These are phyloP conservation scores for Mycena venus DNA, from an alignment of 768 basidiomycete species.

Conservation along the genomic window DNA sequence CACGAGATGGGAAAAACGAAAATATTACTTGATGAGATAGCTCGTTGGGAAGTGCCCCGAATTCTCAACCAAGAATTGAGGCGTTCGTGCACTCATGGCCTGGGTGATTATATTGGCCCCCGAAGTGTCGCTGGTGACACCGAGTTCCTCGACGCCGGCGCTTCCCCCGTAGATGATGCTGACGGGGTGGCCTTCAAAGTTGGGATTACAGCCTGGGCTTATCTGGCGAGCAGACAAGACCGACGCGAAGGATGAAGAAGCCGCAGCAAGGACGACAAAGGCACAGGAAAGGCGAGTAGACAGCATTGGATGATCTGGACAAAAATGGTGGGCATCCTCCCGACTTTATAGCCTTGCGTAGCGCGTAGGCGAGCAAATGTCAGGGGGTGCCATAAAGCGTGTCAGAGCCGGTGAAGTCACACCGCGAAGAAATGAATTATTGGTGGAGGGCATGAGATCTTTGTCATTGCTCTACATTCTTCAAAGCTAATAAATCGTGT, in stretches of 20 bases:
- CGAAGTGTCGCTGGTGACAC: constrained; percentile 22
- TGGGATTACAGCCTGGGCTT: constrained; percentile 1
- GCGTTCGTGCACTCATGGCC: not conserved
- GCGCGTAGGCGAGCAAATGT: constrained; percentile 18
- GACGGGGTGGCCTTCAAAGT: constrained; percentile 26
- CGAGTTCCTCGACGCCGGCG: constrained; percentile 15
- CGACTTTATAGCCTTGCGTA: constrained; percentile 10
- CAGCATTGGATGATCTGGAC: constrained; percentile 6
- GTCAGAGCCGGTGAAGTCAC: constrained; percentile 2
- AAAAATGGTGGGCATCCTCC: constrained; percentile 14
- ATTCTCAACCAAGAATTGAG: constrained; percentile 11
- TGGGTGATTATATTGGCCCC: constrained; percentile 17
- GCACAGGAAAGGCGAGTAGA: constrained; percentile 15
- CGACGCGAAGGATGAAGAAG: constrained; percentile 5
- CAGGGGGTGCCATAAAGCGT: constrained; percentile 9
- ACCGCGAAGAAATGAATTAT: not conserved
- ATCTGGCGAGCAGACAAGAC: constrained; percentile 34
- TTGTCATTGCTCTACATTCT: constrained; percentile 12
- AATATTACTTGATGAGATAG: constrained; percentile 20
- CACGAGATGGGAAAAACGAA: constrained; percentile 7
- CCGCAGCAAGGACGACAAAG: constrained; percentile 6
- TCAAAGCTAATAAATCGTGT: constrained; percentile 6
- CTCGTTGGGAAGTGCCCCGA: constrained; percentile 22
- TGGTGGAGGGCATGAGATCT: constrained; percentile 10
- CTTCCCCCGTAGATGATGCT: constrained; percentile 21